Evolutionary conservation across 441 rosid genomes (phyloP).

Genomic region (Pelargonium australe): DNA sequence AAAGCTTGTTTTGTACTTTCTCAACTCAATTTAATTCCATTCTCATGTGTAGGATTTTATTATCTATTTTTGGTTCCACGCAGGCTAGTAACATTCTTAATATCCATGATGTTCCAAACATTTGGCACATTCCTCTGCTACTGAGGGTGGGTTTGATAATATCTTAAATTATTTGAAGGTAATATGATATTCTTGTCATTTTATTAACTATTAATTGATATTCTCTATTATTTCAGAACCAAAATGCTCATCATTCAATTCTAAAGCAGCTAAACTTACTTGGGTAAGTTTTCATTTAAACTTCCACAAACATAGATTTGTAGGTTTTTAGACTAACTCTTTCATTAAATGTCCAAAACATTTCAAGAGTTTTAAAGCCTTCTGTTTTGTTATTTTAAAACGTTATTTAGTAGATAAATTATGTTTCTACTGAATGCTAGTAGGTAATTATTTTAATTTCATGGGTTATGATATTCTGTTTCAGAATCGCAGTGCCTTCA

Average conservation of each 20-base stretch:
- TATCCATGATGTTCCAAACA: constrained; percentile 71
- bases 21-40: constrained; percentile 8
- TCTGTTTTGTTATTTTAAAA: too few species aligned
- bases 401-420: too few species aligned
- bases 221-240: constrained; percentile 42
- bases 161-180: constrained; percentile 17
- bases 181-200: constrained; percentile 11
- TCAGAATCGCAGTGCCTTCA: constrained; percentile 53
- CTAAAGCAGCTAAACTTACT: constrained; percentile 49
- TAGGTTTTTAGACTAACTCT: neutral
- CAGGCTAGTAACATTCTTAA: constrained; percentile 64
- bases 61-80: constrained; percentile 19
- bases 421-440: neutral
- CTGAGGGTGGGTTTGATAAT: constrained; percentile 46
- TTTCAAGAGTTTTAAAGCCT: too few species aligned
- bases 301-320: constrained; percentile 9
- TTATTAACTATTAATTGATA: constrained; percentile 15
- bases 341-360: neutral
- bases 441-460: constrained; percentile 17
- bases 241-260: constrained; percentile 60
- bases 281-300: constrained; percentile 36
- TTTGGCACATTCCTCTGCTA: constrained; percentile 71
- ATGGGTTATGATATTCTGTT: constrained; percentile 21
- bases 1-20: constrained; percentile 15
- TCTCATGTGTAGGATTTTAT: constrained; percentile 16